phyloP scores from a whole-genome alignment of 495 filamentous ascomycete genomes.

The Talaromyces trachyspermus region DNA sequence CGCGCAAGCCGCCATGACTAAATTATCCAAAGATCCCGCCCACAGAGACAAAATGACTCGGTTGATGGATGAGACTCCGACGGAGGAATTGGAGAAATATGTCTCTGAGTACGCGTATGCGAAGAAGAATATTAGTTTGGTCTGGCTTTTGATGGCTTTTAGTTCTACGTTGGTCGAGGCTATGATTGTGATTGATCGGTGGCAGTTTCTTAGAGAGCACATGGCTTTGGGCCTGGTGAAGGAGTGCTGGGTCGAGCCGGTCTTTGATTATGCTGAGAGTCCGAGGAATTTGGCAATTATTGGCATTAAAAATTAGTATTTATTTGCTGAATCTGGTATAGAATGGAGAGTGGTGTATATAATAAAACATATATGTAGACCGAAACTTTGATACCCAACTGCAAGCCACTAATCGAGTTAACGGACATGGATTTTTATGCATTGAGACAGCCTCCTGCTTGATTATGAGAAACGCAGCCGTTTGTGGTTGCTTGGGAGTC shows the following conservation, averaged over 20 bases:
- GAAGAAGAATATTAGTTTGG: conserved; percentile 74
- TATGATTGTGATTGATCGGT: conserved; percentile 84
- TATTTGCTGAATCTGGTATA: no score
- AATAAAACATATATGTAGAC: not conserved
- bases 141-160: conserved; percentile 95
- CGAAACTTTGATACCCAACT: not conserved
- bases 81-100: conserved; percentile 67
- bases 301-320: conserved; percentile 57
- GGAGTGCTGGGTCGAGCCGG: conserved; percentile 82
- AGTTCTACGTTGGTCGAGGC: conserved; percentile 83
- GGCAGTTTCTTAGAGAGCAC: conserved; percentile 81
- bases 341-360: no score
- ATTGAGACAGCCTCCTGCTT: no score
- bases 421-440: not conserved
- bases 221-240: conserved; percentile 36
- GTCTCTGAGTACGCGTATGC: conserved; percentile 52
- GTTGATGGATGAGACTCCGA: conserved; percentile 56
- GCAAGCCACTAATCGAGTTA: not conserved
- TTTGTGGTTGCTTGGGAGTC: no score
- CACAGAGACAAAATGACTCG: conserved; percentile 49
- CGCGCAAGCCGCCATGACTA: conserved; percentile 68
- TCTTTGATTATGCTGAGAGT: conserved; percentile 85
- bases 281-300: conserved; percentile 86
- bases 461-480: no score
- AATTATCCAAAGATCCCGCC: conserved; percentile 56